These are phyloP conservation scores for Verticillium nonalfalfae DNA, from an alignment of 2,329 filamentous ascomycete species.

Conservation along the genomic window DNA sequence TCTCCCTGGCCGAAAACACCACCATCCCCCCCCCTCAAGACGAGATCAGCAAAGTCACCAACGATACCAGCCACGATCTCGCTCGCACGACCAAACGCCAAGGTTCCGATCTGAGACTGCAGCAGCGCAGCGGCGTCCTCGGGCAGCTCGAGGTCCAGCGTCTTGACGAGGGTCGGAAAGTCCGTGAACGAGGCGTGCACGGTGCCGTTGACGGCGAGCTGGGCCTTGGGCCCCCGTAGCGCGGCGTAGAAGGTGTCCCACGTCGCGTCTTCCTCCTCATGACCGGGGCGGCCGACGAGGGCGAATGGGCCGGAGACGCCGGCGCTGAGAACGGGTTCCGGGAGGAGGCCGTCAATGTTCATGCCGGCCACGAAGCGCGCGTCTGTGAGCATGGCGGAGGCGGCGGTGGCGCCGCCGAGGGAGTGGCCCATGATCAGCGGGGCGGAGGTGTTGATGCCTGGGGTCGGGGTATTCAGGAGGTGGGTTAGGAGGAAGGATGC, in stretches of 20 bases:
- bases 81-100: conserved; percentile 1
- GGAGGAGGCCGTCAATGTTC: conserved; percentile 32
- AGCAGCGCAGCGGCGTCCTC: conserved; percentile 1
- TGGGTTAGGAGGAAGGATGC: conserved; percentile 28
- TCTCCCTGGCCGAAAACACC: conserved; percentile 1
- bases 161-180: conserved; percentile 17
- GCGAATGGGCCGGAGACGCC: conserved; percentile 23
- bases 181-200: conserved; percentile 25
- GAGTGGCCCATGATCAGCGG: conserved; percentile 32
- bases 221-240: conserved; percentile 17
- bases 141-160: conserved; percentile 14
- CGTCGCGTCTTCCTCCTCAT: conserved; percentile 20
- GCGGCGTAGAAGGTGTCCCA: conserved; percentile 23
- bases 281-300: conserved; percentile 20
- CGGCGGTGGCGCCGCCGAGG: conserved; percentile 29
- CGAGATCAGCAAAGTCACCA: conserved; percentile 1
- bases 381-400: conserved; percentile 22
- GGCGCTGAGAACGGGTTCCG: conserved; percentile 18
- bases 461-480: conserved; percentile 15
- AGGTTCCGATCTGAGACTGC: conserved; percentile 9
- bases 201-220: conserved; percentile 17
- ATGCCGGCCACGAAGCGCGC: conserved; percentile 26
- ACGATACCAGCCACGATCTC: conserved; percentile 3
- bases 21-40: not conserved
- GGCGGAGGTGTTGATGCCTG: conserved; percentile 18